These are phyloP conservation scores for Apocynum venetum DNA, from an alignment of 257 asterid genomes.

Conservation along the genomic window DNA sequence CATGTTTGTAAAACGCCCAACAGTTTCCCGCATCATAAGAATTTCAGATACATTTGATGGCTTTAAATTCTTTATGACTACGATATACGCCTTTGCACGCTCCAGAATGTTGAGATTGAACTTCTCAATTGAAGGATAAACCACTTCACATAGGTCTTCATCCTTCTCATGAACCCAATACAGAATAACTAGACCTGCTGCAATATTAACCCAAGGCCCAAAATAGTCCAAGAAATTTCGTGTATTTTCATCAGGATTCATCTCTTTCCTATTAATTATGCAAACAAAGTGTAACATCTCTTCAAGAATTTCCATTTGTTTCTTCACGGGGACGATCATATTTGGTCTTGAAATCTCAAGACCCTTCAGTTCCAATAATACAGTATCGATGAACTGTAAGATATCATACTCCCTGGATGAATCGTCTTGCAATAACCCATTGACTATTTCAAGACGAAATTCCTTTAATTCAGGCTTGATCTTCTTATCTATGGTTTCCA, in stretches of 20 bases:
- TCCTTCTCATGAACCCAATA: slow-evolving; percentile 2
- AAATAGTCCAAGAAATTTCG: background rate
- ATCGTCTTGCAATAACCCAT: no score
- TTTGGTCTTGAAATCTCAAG: background rate
- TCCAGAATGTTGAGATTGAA: no score
- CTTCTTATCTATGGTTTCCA: no score
- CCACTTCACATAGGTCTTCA: background rate
- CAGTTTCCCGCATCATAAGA: background rate
- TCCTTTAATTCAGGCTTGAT: background rate
- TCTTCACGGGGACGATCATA: no score
- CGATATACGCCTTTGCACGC: background rate
- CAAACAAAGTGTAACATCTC: background rate
- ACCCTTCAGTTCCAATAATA: background rate
- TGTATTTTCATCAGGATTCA: background rate
- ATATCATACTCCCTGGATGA: no score
- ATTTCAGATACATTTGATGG: background rate
- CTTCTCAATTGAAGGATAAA: background rate
- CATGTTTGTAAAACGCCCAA: background rate
- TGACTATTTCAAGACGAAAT: background rate
- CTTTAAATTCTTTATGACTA: background rate
- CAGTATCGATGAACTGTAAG: no score
- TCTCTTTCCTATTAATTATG: no score
- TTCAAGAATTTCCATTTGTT: no score
- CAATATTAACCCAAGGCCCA: background rate
- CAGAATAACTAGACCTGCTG: background rate